Base-by-base conservation (phyloP, 345 rosid genomes). In the Eucalyptus urophylla region DNA sequence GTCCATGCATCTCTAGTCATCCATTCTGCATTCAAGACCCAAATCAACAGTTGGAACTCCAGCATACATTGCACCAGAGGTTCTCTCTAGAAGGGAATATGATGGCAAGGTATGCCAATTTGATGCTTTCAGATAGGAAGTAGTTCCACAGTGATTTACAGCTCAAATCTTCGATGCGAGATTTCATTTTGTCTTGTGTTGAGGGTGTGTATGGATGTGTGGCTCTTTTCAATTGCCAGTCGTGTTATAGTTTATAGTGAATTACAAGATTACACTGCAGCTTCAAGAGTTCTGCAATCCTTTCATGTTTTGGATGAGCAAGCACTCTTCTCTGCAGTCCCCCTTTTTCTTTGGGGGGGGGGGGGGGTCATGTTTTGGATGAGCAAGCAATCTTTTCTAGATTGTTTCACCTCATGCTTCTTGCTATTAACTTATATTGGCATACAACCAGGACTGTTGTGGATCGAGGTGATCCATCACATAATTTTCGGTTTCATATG, bases 21-120 rank as follows among this genome's bases (percentile, higher is more conserved):
- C 95, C 24, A 90, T 94, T 87, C 93, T 94, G 53, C 95, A 94
- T 90, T 94, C 95, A 44, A 93, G 93, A 89, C 95, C 95, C 33
- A 94, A 93, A 88, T 94, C 95, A 11, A 94, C 95, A 8, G 95
- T 94, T 60, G 95, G 95, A 81, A 93, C 95, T 85, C 95, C 95
- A 31, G 95, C 95, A 37, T 94, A 94, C 89, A 94, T 93, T 90
- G 95, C 95, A 85, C 95, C 95, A n/a, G 95, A 94, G 89, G 94
- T 94, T 88, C 92, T 94, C 31, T 91, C 93, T 47, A 89, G 93
- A 86, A 93, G 93, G 90, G 95, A 94, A 88, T 94, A 94, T 31
- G 95, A 94, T 89, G 95, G 95, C 90, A 94, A 94, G 93, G 95
- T 93, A 90, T 80, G 92, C 47, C 83, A 90, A 88, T 51, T 85